Conservation (phyloP, 805 yeast genomes). For the Yamadazyma paraphyllophila region DNA sequence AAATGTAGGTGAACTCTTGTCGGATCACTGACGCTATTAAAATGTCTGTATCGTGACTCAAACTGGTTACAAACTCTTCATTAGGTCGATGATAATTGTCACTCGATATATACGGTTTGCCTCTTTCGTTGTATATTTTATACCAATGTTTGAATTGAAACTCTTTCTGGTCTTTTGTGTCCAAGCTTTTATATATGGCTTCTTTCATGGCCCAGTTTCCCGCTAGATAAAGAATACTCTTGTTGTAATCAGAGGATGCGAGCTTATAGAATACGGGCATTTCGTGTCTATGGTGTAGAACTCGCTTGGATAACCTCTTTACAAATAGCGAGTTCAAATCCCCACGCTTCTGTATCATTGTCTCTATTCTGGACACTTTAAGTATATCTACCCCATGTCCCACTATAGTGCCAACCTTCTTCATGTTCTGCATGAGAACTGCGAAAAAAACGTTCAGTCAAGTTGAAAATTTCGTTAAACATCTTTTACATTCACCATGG, state of each 20-base stretch:
- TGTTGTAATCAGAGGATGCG: slow-evolving; percentile 10
- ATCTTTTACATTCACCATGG: slow-evolving; percentile 48
- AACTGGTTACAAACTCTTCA: slow-evolving; percentile 52
- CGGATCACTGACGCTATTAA: slow-evolving; percentile 57
- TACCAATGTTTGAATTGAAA: slow-evolving; percentile 65
- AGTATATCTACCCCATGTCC: slow-evolving; percentile 63
- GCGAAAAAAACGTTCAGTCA: neutral
- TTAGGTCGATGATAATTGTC: slow-evolving; percentile 23
- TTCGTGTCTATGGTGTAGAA: slow-evolving; percentile 48
- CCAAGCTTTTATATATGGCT: slow-evolving; percentile 65
- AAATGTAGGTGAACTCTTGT: slow-evolving; percentile 18
- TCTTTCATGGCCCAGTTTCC: slow-evolving; percentile 74
- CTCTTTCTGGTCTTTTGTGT: slow-evolving; percentile 42
- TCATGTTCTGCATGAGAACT: slow-evolving; percentile 2
- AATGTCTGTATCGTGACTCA: slow-evolving; percentile 66
- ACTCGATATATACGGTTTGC: slow-evolving; percentile 44
- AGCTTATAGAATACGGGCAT: slow-evolving; percentile 25
- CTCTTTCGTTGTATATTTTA: slow-evolving; percentile 36
- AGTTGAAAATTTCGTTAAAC: slow-evolving; percentile 1
- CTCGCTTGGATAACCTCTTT: slow-evolving; percentile 40
- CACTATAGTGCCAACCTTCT: slow-evolving; percentile 17
- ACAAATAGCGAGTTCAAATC: slow-evolving; percentile 7
- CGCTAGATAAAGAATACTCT: slow-evolving; percentile 42
- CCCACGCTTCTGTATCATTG: slow-evolving; percentile 33
- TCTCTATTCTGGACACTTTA: slow-evolving; percentile 43